Conservation (phyloP, 2,329 filamentous ascomycete species). For the Aspergillus glaucus region DNA sequence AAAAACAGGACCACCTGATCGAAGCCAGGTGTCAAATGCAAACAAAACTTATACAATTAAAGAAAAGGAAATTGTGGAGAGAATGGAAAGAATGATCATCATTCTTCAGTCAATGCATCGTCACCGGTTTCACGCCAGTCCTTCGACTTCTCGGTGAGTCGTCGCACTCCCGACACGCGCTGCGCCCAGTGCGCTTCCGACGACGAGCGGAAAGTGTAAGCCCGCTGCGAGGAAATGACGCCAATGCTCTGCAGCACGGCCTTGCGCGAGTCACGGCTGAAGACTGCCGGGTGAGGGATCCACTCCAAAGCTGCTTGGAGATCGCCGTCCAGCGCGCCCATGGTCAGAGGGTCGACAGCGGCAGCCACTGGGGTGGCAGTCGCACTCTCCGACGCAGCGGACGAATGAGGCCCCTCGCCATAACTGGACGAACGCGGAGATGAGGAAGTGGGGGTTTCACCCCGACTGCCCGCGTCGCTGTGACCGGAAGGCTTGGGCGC, state of each 20-base stretch:
- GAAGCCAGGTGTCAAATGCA: neutral
- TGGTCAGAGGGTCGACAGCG: constrained; percentile 77
- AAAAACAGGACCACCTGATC: constrained; percentile 3
- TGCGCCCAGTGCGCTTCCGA: constrained; percentile 86
- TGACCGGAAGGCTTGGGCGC: constrained; percentile 40
- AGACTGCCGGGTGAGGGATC: constrained; percentile 95
- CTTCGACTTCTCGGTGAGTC: constrained; percentile 72
- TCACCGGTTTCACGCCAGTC: constrained; percentile 87
- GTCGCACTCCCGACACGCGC: constrained; percentile 72
- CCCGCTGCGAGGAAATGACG: constrained; percentile 89
- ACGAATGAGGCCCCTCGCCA: constrained; percentile 25
- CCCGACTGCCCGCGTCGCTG: constrained; percentile 35
- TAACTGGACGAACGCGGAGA: constrained; percentile 34
- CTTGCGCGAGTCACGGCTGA: constrained; percentile 88
- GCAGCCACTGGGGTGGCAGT: constrained; percentile 55
- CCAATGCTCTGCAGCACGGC: constrained; percentile 94
- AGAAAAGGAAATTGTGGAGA: constrained; percentile 4
- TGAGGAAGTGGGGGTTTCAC: constrained; percentile 30
- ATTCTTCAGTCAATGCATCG: constrained; percentile 59
- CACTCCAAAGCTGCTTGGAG: constrained; percentile 87
- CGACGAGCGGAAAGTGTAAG: constrained; percentile 85
- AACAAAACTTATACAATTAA: constrained; percentile 9
- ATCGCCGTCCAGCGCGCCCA: constrained; percentile 82
- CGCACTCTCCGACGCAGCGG: constrained; percentile 37
- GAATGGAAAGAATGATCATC: constrained; percentile 7